These are phyloP conservation scores for Termitomyces sp. DNA, from an alignment of 768 basidiomycete species.

Conservation along the genomic window DNA sequence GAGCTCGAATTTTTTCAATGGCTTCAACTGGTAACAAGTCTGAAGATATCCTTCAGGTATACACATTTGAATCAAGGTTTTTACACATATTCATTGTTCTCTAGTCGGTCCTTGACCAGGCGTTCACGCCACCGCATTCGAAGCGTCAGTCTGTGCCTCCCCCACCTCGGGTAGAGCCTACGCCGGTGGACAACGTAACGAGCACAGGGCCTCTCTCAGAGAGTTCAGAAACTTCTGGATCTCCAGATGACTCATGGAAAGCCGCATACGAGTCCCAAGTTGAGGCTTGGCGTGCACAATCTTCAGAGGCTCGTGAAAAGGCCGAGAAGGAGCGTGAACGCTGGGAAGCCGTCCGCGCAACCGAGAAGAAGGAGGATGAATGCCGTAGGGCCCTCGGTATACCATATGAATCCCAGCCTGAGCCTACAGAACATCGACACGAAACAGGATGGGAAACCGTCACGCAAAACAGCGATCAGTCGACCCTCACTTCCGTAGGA, in stretches of 20 bases:
- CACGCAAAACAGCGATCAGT: conserved; percentile 17
- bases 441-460: conserved; percentile 37
- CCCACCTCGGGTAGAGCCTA: not conserved
- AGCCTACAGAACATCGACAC: conserved; percentile 10
- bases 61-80: not conserved
- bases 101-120: conserved; percentile 25
- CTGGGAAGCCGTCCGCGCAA: conserved; percentile 66
- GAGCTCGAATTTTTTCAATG: conserved; percentile 7
- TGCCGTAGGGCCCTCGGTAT: conserved; percentile 30
- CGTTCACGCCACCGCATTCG: conserved; percentile 28
- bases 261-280: conserved; percentile 66
- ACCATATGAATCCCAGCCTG: not conserved
- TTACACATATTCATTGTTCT: not conserved
- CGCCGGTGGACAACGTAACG: conserved; percentile 5
- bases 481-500: conserved; percentile 13
- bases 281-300: conserved; percentile 66
- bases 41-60: conserved; percentile 20
- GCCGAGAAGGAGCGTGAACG: conserved; percentile 68
- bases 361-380: conserved; percentile 43
- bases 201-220: conserved; percentile 4
- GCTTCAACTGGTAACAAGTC: conserved; percentile 6
- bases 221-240: conserved; percentile 12
- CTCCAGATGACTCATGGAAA: conserved; percentile 54
- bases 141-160: conserved; percentile 19
- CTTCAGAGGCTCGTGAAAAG: conserved; percentile 68